Evolutionary conservation across 441 rosid species (phyloP).

Genomic region (Bruguiera hainesii): DNA sequence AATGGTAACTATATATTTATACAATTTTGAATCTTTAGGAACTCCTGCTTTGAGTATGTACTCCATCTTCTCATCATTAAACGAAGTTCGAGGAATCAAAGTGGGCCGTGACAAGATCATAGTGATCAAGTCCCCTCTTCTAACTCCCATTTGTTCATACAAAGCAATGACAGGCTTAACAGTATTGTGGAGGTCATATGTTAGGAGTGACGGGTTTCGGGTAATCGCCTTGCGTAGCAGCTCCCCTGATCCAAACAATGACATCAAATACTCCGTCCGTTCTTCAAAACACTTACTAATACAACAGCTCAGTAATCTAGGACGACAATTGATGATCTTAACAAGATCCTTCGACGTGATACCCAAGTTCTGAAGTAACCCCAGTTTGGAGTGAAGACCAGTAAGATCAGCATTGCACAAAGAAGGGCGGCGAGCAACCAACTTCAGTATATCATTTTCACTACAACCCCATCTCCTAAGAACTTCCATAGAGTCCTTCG

Average conservation of each 20-base stretch:
- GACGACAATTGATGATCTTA: constrained; percentile 71
- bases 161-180: constrained; percentile 53
- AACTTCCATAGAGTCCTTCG: constrained; percentile 35
- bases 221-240: constrained; percentile 57
- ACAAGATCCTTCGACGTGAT: constrained; percentile 66
- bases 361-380: constrained; percentile 53
- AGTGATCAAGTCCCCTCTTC: constrained; percentile 42
- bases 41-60: constrained; percentile 53
- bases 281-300: constrained; percentile 56
- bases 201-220: constrained; percentile 72
- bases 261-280: constrained; percentile 49
- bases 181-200: constrained; percentile 50
- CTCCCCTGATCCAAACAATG: constrained; percentile 58
- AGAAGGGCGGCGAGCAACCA: constrained; percentile 52
- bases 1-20: constrained; percentile 56
- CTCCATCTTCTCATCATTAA: constrained; percentile 61
- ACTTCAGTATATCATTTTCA: constrained; percentile 46
- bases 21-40: constrained; percentile 56
- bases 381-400: constrained; percentile 50
- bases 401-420: constrained; percentile 44
- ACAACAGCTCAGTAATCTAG: constrained; percentile 61
- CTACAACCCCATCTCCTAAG: constrained; percentile 66
- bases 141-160: constrained; percentile 56
- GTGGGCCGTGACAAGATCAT: constrained; percentile 72
- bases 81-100: constrained; percentile 59